Percentiles rank a stretch among this genome's conserved stretches.
Evolutionary conservation across 2,329 filamentous ascomycete genomes (phyloP).

Genomic region (Alternaria ethzedia): DNA sequence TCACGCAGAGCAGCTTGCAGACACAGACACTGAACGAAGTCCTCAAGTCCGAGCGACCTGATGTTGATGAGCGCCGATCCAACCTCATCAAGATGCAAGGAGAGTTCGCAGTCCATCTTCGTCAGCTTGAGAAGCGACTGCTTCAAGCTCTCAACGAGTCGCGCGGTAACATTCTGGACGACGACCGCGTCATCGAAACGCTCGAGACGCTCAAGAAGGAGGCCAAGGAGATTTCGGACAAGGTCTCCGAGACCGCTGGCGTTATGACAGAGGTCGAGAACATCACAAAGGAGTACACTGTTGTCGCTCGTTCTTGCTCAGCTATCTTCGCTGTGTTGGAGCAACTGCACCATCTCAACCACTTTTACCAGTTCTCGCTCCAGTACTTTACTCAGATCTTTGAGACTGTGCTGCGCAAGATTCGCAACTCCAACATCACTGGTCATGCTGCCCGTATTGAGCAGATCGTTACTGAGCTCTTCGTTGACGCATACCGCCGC

Average conservation of each 20-base stretch:
- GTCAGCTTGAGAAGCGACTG: constrained; percentile 91
- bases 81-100: constrained; percentile 99
- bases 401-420: constrained; percentile 84
- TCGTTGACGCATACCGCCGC: constrained; percentile 87
- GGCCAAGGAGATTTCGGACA: constrained; percentile 91
- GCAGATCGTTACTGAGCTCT: constrained; percentile 88
- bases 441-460: constrained; percentile 83
- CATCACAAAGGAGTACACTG: constrained; percentile 91
- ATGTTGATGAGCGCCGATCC: constrained; percentile 93
- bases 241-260: constrained; percentile 95
- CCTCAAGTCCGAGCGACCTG: constrained; percentile 93
- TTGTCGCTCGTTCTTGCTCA: constrained; percentile 93
- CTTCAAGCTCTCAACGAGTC: constrained; percentile 97
- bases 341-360: constrained; percentile 96
- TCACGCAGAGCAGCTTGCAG: constrained; percentile 97
- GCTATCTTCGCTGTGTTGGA: constrained; percentile 96
- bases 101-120: constrained; percentile 98
- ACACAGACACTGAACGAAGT: constrained; percentile 98
- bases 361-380: constrained; percentile 99
- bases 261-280: constrained; percentile 98
- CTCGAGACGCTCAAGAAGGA: constrained; percentile 98
- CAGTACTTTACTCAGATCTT: constrained; percentile 99
- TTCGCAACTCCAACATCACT: constrained; percentile 74
- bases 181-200: constrained; percentile 97
- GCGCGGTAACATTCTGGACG: constrained; percentile 95